These are phyloP conservation scores for Coemansia sp. DNA, from an alignment of 192 early-diverging fungal species.

Conservation along the genomic window DNA sequence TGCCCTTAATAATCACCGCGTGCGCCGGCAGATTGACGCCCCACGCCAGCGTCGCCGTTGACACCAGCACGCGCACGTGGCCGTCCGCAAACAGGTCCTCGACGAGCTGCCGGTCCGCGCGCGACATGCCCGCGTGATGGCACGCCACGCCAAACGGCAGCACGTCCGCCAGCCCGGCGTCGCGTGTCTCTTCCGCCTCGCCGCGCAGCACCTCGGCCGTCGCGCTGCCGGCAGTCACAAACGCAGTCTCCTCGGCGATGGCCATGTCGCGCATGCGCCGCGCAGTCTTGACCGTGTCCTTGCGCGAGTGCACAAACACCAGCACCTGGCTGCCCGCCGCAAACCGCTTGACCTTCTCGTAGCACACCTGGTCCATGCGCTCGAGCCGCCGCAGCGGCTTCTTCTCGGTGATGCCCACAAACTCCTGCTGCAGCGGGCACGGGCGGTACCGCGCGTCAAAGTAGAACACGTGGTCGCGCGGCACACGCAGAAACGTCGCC, in stretches of 20 bases:
- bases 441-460: slow-evolving; percentile 93
- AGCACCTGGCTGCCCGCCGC: slow-evolving; percentile 83
- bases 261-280: slow-evolving; percentile 92
- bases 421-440: slow-evolving; percentile 93
- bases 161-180: slow-evolving; percentile 82
- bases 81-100: slow-evolving; percentile 93
- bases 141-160: slow-evolving; percentile 94
- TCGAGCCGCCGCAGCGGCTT: slow-evolving; percentile 90
- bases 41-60: slow-evolving; percentile 98
- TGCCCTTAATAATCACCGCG: slow-evolving; percentile 97
- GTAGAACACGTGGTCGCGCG: slow-evolving; percentile 83
- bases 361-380: slow-evolving; percentile 96
- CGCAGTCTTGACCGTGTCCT: slow-evolving; percentile 96
- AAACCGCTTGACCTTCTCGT: slow-evolving; percentile 91
- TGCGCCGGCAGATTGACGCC: slow-evolving; percentile 99
- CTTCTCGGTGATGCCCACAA: slow-evolving; percentile 97
- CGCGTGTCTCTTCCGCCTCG: slow-evolving; percentile 78
- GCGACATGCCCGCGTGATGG: slow-evolving; percentile 96
- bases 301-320: slow-evolving; percentile 96
- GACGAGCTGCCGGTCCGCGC: slow-evolving; percentile 86
- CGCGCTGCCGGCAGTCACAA: slow-evolving; percentile 78
- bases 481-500: slow-evolving; percentile 88
- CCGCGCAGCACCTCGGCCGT: slow-evolving; percentile 80
- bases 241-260: slow-evolving; percentile 81
- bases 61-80: slow-evolving; percentile 89